phyloP scores from a whole-genome alignment of 768 basidiomycete species.

The Leccinum uliginosum region DNA sequence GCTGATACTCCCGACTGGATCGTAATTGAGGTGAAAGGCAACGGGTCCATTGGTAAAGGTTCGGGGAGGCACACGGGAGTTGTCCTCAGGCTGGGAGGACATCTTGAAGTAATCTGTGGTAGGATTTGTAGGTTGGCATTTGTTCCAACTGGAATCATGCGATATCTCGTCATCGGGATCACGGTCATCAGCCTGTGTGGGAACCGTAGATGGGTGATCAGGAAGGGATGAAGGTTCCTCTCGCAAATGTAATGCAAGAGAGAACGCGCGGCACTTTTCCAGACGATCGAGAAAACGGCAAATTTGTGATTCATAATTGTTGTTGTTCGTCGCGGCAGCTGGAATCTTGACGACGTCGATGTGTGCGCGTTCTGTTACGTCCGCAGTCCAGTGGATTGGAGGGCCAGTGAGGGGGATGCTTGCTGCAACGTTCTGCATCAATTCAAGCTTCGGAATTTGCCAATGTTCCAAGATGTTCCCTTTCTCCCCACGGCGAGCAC shows the following conservation, averaged over 20 bases:
- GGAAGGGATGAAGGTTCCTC: too few relatives aligned
- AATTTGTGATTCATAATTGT: constrained; percentile 33
- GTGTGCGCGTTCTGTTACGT: constrained; percentile 34
- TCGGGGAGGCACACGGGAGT: neutral
- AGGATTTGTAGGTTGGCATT: too few relatives aligned
- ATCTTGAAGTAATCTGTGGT: neutral
- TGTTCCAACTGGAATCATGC: neutral
- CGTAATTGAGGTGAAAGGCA: neutral
- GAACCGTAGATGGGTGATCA: too few relatives aligned
- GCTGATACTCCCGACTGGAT: neutral
- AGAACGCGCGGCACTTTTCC: neutral
- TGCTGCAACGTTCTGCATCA: constrained; percentile 31
- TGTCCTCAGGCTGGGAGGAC: neutral
- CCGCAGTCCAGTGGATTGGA: constrained; percentile 33
- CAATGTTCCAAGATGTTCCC: constrained; percentile 29
- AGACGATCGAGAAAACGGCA: constrained; percentile 11
- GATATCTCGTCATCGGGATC: neutral
- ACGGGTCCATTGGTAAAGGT: neutral
- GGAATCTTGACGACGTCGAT: constrained; percentile 32
- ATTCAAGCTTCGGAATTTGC: constrained; percentile 40
- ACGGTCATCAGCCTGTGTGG: too few relatives aligned
- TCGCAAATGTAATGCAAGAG: too few relatives aligned
- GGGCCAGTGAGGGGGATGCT: constrained; percentile 28
- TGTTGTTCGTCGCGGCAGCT: constrained; percentile 24
- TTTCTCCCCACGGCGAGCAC: constrained; percentile 18